Percentiles rank a stretch among this genome's conserved stretches.
Evolutionary conservation across 2,329 filamentous ascomycete species (phyloP).

Genomic region (Aspergillus caelatus): DNA sequence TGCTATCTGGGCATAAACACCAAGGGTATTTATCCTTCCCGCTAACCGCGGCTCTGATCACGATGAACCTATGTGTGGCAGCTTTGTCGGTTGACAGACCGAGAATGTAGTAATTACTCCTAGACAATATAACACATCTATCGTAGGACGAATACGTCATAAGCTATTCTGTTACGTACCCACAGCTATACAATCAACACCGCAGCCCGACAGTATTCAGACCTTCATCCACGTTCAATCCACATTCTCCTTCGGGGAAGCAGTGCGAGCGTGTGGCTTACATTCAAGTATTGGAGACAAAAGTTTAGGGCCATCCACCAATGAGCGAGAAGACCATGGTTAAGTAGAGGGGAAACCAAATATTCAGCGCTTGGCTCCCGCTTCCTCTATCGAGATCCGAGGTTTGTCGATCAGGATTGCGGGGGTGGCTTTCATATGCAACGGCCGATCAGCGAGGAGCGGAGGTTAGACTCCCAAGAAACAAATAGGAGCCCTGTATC

Average conservation of each 20-base stretch:
- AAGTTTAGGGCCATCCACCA: background rate
- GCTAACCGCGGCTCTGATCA: too few species aligned
- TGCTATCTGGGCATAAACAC: too few species aligned
- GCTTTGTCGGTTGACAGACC: too few species aligned
- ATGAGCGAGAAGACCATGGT: background rate
- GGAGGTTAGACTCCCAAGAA: background rate
- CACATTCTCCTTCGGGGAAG: background rate
- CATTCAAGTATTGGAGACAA: background rate
- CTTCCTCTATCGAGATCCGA: slow-evolving; percentile 18
- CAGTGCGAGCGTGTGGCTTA: background rate
- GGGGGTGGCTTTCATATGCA: slow-evolving; percentile 21
- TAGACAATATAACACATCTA: too few species aligned
- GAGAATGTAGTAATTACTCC: too few species aligned
- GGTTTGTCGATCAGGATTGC: slow-evolving; percentile 21
- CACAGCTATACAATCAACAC: too few species aligned
- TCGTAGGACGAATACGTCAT: too few species aligned
- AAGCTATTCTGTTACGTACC: too few species aligned
- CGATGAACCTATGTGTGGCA: too few species aligned
- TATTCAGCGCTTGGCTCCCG: background rate
- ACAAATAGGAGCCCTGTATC: background rate
- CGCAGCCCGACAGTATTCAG: too few species aligned
- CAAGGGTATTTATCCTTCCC: too few species aligned
- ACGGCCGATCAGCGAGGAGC: slow-evolving; percentile 35
- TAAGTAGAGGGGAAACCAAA: background rate
- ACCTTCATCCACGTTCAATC: background rate